phyloP scores from a whole-genome alignment of 176 grass and related monocot species.

The sorghum (Sorghum bicolor) region DNA sequence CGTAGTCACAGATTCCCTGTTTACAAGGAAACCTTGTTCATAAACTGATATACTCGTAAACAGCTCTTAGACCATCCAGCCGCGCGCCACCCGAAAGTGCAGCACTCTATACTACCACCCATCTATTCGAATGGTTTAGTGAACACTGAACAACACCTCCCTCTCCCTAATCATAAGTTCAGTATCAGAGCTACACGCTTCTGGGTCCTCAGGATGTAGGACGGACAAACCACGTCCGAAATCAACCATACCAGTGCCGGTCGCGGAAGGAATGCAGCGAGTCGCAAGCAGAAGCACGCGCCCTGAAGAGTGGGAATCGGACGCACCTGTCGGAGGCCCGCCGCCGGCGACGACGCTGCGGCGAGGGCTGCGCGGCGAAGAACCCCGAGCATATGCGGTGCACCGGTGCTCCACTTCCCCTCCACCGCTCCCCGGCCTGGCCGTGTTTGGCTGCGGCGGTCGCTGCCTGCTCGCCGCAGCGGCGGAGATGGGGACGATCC shows the following conservation, averaged over 20 bases:
- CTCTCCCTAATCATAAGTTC: neutral
- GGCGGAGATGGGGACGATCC: neutral
- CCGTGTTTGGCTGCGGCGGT: neutral
- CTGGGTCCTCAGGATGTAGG: neutral
- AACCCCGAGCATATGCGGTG: constrained; percentile 12
- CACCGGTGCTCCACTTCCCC: neutral
- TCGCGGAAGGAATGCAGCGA: neutral
- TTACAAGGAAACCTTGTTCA: neutral
- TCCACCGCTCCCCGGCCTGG: neutral
- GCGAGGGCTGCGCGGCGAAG: constrained; percentile 16
- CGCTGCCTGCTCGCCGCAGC: neutral
- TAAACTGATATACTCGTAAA: neutral
- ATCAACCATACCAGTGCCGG: neutral
- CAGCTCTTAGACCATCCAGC: neutral
- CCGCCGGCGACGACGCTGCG: neutral
- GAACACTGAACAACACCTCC: neutral
- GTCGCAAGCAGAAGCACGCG: neutral
- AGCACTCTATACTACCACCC: neutral
- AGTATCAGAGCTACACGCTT: neutral
- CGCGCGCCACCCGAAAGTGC: too few relatives aligned
- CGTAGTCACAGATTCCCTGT: neutral
- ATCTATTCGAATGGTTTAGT: neutral
- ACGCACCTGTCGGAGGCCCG: constrained; percentile 20
- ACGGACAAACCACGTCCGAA: neutral
- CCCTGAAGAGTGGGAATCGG: neutral